phyloP scores from a whole-genome alignment of 441 rosid genomes.

The Arabidopsis lyrata region DNA sequence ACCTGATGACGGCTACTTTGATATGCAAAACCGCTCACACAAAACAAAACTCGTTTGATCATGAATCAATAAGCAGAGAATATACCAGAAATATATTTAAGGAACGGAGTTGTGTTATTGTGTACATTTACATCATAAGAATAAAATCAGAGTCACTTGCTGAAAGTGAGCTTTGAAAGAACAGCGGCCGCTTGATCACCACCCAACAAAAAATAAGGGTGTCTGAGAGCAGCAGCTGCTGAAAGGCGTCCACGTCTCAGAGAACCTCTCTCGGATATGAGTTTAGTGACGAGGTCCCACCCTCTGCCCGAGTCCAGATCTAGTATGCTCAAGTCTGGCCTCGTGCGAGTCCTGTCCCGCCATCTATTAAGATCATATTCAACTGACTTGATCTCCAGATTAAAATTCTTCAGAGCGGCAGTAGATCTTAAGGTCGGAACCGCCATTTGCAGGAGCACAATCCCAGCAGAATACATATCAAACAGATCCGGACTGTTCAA shows the following conservation, averaged over 20 bases:
- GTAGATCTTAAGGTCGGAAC: constrained; percentile 74
- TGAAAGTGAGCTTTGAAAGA: constrained; percentile 78
- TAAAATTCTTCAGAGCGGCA: constrained; percentile 85
- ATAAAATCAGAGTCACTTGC: constrained; percentile 47
- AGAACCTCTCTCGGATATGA: constrained; percentile 80
- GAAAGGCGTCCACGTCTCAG: constrained; percentile 89
- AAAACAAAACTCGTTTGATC: constrained; percentile 21
- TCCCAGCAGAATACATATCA: constrained; percentile 89
- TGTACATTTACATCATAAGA: constrained; percentile 38
- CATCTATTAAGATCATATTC: constrained; percentile 77
- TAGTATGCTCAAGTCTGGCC: constrained; percentile 81
- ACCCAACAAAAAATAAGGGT: constrained; percentile 93
- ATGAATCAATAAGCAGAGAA: constrained; percentile 22
- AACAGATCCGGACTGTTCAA: constrained; percentile 95
- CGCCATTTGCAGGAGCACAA: constrained; percentile 95
- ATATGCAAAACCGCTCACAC: constrained; percentile 26
- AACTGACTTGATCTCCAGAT: constrained; percentile 64
- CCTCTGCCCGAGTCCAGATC: constrained; percentile 95
- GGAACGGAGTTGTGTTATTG: constrained; percentile 18
- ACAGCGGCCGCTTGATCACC: constrained; percentile 95
- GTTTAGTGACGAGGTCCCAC: constrained; percentile 90
- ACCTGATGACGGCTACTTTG: constrained; percentile 24
- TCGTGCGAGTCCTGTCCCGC: constrained; percentile 70
- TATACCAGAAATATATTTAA: constrained; percentile 19
- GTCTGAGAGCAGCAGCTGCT: constrained; percentile 91